These are phyloP conservation scores for Croton setiger DNA, from an alignment of 441 rosid species.

Conservation along the genomic window DNA sequence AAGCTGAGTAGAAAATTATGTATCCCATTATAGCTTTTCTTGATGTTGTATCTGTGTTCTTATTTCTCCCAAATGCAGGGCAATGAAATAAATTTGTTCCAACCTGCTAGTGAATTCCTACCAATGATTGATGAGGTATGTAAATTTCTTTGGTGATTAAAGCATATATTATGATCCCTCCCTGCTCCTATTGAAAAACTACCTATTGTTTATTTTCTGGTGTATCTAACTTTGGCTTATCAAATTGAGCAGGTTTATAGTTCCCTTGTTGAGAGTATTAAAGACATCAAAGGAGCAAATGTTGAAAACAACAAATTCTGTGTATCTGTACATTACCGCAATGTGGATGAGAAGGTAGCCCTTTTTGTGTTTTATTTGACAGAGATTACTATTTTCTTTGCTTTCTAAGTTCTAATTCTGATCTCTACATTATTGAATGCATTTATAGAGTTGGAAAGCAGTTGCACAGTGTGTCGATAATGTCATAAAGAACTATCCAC, in stretches of 20 bases:
- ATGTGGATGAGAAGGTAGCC: constrained; percentile 70
- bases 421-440: constrained; percentile 9
- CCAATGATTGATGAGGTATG: constrained; percentile 76
- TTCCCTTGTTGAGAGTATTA: constrained; percentile 60
- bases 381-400: background rate
- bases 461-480: constrained; percentile 59
- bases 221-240: constrained; percentile 15
- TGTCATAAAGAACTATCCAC: constrained; percentile 61
- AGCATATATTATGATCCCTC: background rate
- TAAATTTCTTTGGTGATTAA: background rate
- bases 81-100: constrained; percentile 76
- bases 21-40: background rate
- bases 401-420: background rate
- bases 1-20: no score
- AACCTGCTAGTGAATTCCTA: constrained; percentile 91
- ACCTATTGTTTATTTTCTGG: constrained; percentile 1
- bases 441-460: constrained; percentile 59
- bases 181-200: background rate
- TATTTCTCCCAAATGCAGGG: constrained; percentile 38
- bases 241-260: constrained; percentile 47
- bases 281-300: constrained; percentile 64
- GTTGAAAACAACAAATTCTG: constrained; percentile 95
- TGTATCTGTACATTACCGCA: constrained; percentile 91
- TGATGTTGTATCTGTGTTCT: constrained; percentile 10
- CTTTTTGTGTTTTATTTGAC: background rate